Evolutionary conservation across 345 rosid species (phyloP).

Genomic region (Turritis glabra): DNA sequence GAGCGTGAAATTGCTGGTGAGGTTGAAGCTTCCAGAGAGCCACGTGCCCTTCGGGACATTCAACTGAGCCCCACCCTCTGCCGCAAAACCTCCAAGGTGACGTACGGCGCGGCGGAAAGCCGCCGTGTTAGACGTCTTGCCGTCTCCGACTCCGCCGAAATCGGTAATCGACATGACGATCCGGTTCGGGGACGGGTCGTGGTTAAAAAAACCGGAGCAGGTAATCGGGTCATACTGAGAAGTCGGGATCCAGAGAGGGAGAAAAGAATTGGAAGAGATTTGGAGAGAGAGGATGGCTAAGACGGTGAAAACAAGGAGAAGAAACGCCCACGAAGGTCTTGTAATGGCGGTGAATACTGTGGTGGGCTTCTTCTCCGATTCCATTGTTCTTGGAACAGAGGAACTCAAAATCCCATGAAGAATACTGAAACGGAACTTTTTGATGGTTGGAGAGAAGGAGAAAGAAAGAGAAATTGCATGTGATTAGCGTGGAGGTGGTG

Average conservation of each 20-base stretch:
- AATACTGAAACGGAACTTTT: conserved; percentile 3
- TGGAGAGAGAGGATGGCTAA: conserved; percentile 60
- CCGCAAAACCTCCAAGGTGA: conserved; percentile 51
- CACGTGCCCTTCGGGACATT: conserved; percentile 78
- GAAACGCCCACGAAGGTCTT: conserved; percentile 53
- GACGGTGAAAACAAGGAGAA: conserved; percentile 54
- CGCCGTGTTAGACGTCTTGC: conserved; percentile 70
- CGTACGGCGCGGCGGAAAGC: conserved; percentile 68
- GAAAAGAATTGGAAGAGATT: conserved; percentile 48
- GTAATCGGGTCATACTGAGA: conserved; percentile 38
- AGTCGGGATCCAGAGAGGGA: conserved; percentile 38
- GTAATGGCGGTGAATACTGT: conserved; percentile 26
- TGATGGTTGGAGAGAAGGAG: not conserved
- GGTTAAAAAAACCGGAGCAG: conserved; percentile 10
- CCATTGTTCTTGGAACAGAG: conserved; percentile 40
- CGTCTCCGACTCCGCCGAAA: conserved; percentile 94
- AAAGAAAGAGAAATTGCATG: conserved; percentile 24
- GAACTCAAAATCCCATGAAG: conserved; percentile 26
- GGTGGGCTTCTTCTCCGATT: conserved; percentile 46
- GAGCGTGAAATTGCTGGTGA: conserved; percentile 90
- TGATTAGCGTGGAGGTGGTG: not conserved
- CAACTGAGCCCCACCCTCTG: conserved; percentile 68
- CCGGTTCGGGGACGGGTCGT: conserved; percentile 45
- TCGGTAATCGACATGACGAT: conserved; percentile 70
- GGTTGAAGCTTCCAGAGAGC: conserved; percentile 92